These are phyloP conservation scores for Vishniacozyma victoriae DNA, from an alignment of 768 basidiomycete species.

Conservation along the genomic window DNA sequence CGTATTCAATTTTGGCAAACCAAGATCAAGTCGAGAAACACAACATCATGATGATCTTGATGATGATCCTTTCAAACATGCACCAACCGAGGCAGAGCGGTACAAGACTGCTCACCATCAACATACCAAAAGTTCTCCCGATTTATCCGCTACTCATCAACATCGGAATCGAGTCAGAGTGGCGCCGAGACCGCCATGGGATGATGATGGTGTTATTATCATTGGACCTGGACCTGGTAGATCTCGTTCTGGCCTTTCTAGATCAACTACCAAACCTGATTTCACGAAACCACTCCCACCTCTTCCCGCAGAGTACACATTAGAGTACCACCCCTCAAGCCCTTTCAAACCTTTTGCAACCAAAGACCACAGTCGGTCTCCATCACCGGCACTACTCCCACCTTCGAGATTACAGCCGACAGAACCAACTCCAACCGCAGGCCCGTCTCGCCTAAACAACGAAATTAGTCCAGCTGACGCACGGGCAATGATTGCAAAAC, in stretches of 20 bases:
- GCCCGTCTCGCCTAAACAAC: neutral
- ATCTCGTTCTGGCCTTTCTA: neutral
- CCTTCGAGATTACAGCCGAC: conserved; percentile 1
- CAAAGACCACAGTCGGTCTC: neutral
- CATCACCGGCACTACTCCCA: neutral
- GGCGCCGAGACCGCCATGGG: too few relatives aligned
- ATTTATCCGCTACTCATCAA: too few relatives aligned
- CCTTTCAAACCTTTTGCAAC: conserved; percentile 1
- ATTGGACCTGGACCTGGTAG: too few relatives aligned
- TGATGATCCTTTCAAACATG: too few relatives aligned
- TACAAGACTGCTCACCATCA: too few relatives aligned
- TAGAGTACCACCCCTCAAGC: neutral
- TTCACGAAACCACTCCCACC: conserved; percentile 12
- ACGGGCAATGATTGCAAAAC: conserved; percentile 28
- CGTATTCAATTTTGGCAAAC: too few relatives aligned
- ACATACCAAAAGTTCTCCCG: too few relatives aligned
- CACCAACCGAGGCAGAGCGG: too few relatives aligned
- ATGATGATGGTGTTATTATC: too few relatives aligned
- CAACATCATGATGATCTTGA: too few relatives aligned
- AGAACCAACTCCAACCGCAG: neutral
- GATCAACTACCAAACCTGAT: neutral
- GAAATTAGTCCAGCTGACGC: conserved; percentile 22
- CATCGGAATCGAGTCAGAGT: too few relatives aligned
- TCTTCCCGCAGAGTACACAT: conserved; percentile 7
- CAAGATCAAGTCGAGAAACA: too few relatives aligned